A percentile compares a stretch with the other conserved stretches of the same genome.
Conservation (phyloP, 1,284 basidiomycete genomes). For the Apiotrichum gracile region DNA sequence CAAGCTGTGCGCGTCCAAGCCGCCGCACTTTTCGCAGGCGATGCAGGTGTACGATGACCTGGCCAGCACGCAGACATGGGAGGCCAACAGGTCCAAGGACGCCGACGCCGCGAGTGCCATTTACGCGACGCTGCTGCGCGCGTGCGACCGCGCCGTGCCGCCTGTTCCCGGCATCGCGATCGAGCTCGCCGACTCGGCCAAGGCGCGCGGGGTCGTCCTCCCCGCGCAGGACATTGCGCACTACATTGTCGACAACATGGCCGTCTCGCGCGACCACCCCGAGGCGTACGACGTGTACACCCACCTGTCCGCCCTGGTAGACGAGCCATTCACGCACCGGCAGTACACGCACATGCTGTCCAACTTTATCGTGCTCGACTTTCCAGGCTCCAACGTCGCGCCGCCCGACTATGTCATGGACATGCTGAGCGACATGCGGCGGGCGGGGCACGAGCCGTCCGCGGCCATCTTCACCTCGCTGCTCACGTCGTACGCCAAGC, state of each 20-base stretch:
- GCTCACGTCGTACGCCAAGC: conserved; percentile 51
- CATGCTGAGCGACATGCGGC: conserved; percentile 78
- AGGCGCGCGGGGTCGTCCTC: conserved; percentile 38
- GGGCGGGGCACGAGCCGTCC: conserved; percentile 57
- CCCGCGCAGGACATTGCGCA: conserved; percentile 38
- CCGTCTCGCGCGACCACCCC: conserved; percentile 51
- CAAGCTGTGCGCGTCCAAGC: conserved; percentile 12
- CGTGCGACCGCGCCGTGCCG: conserved; percentile 14
- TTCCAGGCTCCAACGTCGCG: conserved; percentile 43
- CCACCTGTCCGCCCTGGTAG: conserved; percentile 38
- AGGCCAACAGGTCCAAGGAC: conserved; percentile 2
- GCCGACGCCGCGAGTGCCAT: conserved; percentile 2
- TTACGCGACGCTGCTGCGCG: conserved; percentile 15
- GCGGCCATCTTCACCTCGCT: conserved; percentile 66
- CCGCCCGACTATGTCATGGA: conserved; percentile 65
- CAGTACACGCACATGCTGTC: conserved; percentile 60
- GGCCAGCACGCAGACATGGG: neutral
- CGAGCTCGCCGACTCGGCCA: conserved; percentile 56
- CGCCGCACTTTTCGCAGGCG: conserved; percentile 12
- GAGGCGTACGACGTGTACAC: conserved; percentile 62
- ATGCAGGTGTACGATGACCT: conserved; percentile 20
- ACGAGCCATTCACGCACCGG: conserved; percentile 53
- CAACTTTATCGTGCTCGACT: conserved; percentile 57
- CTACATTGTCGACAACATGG: conserved; percentile 59
- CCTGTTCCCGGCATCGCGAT: conserved; percentile 38